These are phyloP conservation scores for Daucus carota DNA, from an alignment of 129 eudicot genomes.

Conservation along the genomic window DNA sequence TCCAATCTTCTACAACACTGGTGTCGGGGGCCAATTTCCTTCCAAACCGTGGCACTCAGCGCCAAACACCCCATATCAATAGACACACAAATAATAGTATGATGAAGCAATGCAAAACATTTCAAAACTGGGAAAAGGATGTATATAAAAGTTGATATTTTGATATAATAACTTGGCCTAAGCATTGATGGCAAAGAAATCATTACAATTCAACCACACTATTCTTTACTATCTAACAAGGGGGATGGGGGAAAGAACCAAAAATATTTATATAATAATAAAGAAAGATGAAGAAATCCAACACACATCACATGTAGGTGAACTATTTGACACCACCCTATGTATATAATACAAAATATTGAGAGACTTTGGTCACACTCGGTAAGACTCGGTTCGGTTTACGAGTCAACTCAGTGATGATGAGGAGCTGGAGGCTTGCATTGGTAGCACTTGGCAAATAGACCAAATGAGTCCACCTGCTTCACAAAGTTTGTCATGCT, in stretches of 20 bases:
- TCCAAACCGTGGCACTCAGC: no score
- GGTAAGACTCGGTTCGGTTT: conserved; percentile 14
- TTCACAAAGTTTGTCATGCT: conserved; percentile 75
- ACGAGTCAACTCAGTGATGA: conserved; percentile 18
- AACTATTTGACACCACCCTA: conserved; percentile 41
- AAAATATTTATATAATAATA: conserved; percentile 7
- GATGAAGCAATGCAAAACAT: no score
- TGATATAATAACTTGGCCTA: conserved; percentile 33
- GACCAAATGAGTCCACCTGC: conserved; percentile 91
- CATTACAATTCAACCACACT: conserved; percentile 53
- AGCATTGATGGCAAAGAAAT: conserved; percentile 40
- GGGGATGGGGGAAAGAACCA: not conserved
- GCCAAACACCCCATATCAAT: no score
- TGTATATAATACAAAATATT: conserved; percentile 61
- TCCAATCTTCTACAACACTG: no score
- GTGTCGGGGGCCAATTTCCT: no score
- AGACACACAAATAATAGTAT: no score
- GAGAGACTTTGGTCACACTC: conserved; percentile 13
- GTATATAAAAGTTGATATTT: not conserved
- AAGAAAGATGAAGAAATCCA: conserved; percentile 27
- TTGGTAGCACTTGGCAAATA: conserved; percentile 91
- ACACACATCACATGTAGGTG: conserved; percentile 50
- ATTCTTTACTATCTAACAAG: conserved; percentile 31
- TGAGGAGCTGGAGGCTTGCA: conserved; percentile 53
- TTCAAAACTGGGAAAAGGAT: not conserved